Conservation (phyloP, 108 stramenopile genomes). For the Nitzschia inconspicua region DNA sequence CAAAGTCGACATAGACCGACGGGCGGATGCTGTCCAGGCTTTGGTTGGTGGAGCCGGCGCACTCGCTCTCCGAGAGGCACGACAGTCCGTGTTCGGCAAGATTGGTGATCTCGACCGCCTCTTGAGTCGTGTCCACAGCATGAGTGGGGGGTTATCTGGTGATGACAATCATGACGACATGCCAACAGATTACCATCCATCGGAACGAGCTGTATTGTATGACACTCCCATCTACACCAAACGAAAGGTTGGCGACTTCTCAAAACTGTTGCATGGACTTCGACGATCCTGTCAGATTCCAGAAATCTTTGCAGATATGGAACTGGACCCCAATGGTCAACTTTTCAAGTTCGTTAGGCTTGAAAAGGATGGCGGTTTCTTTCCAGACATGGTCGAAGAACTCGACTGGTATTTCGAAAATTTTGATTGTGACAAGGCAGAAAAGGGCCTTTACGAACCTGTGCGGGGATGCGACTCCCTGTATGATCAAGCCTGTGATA, state of each 20-base stretch:
- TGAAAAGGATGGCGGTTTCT: slow-evolving; percentile 74
- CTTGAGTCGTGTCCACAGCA: slow-evolving; percentile 88
- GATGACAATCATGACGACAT: slow-evolving; percentile 15
- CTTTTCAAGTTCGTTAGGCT: slow-evolving; percentile 63
- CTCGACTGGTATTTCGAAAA: slow-evolving; percentile 91
- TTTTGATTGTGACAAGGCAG: slow-evolving; percentile 90
- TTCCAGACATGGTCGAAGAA: slow-evolving; percentile 80
- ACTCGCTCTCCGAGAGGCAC: slow-evolving; percentile 72
- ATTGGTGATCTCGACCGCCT: slow-evolving; percentile 95
- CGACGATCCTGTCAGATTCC: slow-evolving; percentile 62
- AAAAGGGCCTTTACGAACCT: slow-evolving; percentile 83
- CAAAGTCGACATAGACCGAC: slow-evolving; percentile 82
- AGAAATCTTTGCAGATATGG: slow-evolving; percentile 69
- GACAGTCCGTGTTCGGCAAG: slow-evolving; percentile 50
- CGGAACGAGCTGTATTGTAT: slow-evolving; percentile 93
- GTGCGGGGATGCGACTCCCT: slow-evolving; percentile 83
- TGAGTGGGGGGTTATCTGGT: slow-evolving; percentile 39
- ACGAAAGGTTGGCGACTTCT: slow-evolving; percentile 92
- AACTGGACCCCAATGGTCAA: slow-evolving; percentile 58
- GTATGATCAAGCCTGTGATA: slow-evolving; percentile 89
- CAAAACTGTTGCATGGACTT: slow-evolving; percentile 72
- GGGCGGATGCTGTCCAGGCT: slow-evolving; percentile 94
- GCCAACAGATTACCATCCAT: slow-evolving; percentile 70
- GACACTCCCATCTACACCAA: slow-evolving; percentile 88
- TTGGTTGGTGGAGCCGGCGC: slow-evolving; percentile 69